phyloP scores from a whole-genome alignment of 2,329 filamentous ascomycete species.

The Scytalidium sp. region DNA sequence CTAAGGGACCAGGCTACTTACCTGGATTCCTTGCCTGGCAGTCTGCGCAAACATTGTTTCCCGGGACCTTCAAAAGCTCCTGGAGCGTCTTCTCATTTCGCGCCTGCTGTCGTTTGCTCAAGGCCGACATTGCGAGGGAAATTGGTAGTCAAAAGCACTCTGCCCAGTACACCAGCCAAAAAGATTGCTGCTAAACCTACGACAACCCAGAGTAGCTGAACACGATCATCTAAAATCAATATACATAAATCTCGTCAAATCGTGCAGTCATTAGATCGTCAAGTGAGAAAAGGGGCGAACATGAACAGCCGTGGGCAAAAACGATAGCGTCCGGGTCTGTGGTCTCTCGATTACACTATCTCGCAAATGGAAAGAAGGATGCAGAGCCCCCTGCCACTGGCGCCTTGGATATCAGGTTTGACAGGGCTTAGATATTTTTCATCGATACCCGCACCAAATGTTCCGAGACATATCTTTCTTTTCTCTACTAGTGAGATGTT shows the following conservation, averaged over 20 bases:
- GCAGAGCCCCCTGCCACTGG: no score
- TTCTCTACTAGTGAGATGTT: no score
- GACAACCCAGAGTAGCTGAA: background rate
- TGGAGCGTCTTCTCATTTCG: slow-evolving; percentile 92
- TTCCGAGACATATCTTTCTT: no score
- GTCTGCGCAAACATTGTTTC: slow-evolving; percentile 93
- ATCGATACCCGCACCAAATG: no score
- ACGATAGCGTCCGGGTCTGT: background rate
- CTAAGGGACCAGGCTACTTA: slow-evolving; percentile 39
- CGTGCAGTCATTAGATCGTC: background rate
- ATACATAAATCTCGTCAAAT: background rate
- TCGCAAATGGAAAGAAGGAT: background rate
- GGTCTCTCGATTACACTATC: background rate
- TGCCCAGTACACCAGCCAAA: background rate
- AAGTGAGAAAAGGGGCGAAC: background rate
- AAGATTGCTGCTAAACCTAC: background rate
- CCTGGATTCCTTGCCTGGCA: slow-evolving; percentile 90
- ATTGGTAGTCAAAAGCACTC: background rate
- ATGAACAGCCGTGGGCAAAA: background rate
- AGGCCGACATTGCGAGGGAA: slow-evolving; percentile 57
- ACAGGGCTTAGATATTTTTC: no score
- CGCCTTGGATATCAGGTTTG: background rate
- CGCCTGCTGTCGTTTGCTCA: slow-evolving; percentile 96
- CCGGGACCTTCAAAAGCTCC: slow-evolving; percentile 82
- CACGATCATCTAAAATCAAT: background rate